Conservation (phyloP, 2,329 filamentous ascomycete genomes). For the Ceratocystis smalleyi region DNA sequence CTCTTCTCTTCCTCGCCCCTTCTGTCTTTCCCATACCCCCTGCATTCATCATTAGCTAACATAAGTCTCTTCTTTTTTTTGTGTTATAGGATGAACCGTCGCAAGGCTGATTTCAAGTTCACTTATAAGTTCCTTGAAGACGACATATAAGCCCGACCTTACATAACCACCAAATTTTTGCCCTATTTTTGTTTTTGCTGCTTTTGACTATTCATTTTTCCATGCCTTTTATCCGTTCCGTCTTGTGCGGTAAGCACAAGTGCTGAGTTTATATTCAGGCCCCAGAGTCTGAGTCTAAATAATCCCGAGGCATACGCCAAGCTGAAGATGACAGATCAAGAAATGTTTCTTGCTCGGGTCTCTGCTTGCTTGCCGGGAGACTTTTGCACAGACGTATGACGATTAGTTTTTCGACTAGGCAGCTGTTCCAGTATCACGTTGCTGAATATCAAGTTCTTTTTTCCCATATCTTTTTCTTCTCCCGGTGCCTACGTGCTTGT, state of each 20-base stretch:
- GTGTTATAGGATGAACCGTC: constrained; percentile 75
- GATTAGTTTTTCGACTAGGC: not conserved
- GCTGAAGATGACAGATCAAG: not conserved
- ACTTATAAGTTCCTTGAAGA: constrained; percentile 96
- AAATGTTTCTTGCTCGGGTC: not conserved
- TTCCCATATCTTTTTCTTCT: not conserved
- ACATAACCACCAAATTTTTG: not conserved
- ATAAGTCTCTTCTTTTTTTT: not conserved
- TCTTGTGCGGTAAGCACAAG: too few relatives aligned
- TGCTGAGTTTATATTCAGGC: too few relatives aligned
- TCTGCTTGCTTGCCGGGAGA: not conserved
- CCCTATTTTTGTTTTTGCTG: not conserved
- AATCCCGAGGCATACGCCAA: not conserved
- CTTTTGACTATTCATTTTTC: not conserved
- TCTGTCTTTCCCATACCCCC: not conserved
- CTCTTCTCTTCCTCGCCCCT: not conserved
- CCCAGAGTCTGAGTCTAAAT: not conserved
- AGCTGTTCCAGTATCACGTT: not conserved
- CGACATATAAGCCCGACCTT: constrained; percentile 43
- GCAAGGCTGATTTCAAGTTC: constrained; percentile 97
- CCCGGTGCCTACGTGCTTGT: not conserved
- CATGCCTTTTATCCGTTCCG: not conserved
- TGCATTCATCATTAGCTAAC: constrained; percentile 17
- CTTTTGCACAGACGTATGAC: not conserved
- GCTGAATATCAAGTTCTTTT: not conserved